Conservation (phyloP, 139 green algal genomes). For the Tetratostichococcus sp. region DNA sequence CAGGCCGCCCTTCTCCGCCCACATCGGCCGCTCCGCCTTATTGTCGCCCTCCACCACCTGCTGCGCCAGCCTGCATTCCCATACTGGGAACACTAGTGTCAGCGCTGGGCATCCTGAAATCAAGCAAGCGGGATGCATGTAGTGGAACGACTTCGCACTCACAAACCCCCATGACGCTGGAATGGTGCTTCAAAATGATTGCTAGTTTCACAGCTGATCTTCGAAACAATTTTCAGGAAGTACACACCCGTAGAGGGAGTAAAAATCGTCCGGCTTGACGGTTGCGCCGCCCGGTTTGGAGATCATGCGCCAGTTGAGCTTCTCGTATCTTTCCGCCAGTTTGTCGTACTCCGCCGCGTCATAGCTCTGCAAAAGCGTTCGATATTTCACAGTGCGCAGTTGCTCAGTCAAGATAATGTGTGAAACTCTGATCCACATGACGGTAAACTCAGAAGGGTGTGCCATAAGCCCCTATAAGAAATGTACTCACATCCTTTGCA, state of each 20-base stretch:
- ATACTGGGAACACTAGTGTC: too few relatives aligned
- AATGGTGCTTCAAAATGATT: too few relatives aligned
- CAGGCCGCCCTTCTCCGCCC: slow-evolving; percentile 88
- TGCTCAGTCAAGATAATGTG: neutral
- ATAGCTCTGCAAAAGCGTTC: slow-evolving; percentile 61
- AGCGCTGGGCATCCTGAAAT: neutral
- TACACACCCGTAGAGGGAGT: slow-evolving; percentile 62
- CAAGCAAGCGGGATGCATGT: neutral
- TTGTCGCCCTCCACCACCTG: slow-evolving; percentile 78
- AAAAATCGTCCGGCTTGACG: slow-evolving; percentile 81
- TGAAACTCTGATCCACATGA: too few relatives aligned
- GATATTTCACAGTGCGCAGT: too few relatives aligned
- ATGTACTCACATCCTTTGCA: slow-evolving; percentile 38
- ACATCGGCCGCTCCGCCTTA: slow-evolving; percentile 78
- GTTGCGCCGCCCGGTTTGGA: slow-evolving; percentile 82
- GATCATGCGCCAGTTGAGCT: slow-evolving; percentile 88
- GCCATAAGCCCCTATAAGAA: neutral
- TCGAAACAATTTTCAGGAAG: neutral
- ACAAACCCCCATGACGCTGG: too few relatives aligned
- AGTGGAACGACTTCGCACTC: too few relatives aligned
- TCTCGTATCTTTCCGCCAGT: slow-evolving; percentile 64
- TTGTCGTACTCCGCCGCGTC: slow-evolving; percentile 55
- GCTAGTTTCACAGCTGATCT: too few relatives aligned
- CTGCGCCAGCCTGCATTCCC: slow-evolving; percentile 3
- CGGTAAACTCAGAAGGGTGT: too few relatives aligned